Base-by-base conservation (phyloP, 108 stramenopile genomes). In the Nannochloropsis gaditana region DNA sequence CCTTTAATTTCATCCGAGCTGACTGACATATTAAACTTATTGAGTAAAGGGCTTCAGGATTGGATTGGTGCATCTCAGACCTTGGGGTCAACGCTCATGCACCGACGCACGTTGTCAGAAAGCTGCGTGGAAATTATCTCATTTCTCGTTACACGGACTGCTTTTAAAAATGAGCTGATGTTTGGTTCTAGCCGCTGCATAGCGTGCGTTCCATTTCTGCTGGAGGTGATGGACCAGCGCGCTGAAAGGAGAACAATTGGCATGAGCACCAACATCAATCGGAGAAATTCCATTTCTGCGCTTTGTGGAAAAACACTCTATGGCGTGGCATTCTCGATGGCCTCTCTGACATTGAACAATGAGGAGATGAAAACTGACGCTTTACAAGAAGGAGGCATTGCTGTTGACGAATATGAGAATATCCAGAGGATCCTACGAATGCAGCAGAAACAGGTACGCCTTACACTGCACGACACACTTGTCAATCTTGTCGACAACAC, bases 141-240 rank as follows among this genome's bases (percentile, higher is more conserved):
- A n/a, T 73, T 1, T 73, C 59, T 73, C n/a, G 59, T n/a, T n/a
- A 73, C 59, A 6, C 59, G 59, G 19, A 73, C 59, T 73, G 8
- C 59, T n/a, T n/a, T 73, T 15, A 73, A 73, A 73, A 15, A n/a
- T 73, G 59, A 73, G n/a, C 59, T 73, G 3, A 73, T n/a, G 19
- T 73, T 73, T 73, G 59, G 59, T 73, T 73, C 59, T 73, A 6
- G 8, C 59, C 59, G 59, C 59, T 73, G 59, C 59, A 73, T n/a
- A 8, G 59, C 59, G 15, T 73, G 59, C 59, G n/a, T 73, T 73
- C 59, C 5, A n/a, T n/a, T 73, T 3, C 59, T 73, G 19, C 59
- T 73, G n/a, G 59, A 15, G 2, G 15, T 73, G 4, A n/a, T 73
- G 59, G 19, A 73, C 19, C 59, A 73, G 59, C 59, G n/a, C n/a